These are phyloP conservation scores for Arabis alpina DNA, from an alignment of 345 rosid species.

Conservation along the genomic window DNA sequence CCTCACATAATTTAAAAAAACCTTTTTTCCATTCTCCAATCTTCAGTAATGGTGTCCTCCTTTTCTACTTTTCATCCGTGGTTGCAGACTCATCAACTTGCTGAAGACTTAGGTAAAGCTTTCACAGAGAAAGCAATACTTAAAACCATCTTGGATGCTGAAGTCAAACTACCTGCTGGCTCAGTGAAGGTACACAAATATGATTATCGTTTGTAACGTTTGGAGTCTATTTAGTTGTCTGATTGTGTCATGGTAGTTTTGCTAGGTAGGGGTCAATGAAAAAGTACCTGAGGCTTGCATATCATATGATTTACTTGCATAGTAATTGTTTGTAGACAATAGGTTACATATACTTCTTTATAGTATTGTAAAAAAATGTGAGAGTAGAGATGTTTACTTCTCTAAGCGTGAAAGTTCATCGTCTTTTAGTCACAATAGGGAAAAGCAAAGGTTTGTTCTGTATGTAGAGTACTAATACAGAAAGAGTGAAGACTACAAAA, in stretches of 20 bases:
- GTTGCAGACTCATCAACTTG: constrained; percentile 74
- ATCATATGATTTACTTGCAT: not conserved
- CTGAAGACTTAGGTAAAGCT: constrained; percentile 91
- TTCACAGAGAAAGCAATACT: constrained; percentile 76
- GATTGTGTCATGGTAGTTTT: not conserved
- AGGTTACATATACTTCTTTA: not conserved
- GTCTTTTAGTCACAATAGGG: not conserved
- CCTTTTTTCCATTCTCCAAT: not conserved
- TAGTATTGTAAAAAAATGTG: not conserved
- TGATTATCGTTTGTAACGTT: not conserved
- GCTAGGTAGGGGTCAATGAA: not conserved
- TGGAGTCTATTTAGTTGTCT: not conserved
- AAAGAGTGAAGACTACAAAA: not conserved
- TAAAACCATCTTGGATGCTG: constrained; percentile 63
- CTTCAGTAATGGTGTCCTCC: not conserved
- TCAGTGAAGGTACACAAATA: constrained; percentile 61
- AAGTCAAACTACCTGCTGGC: constrained; percentile 54
- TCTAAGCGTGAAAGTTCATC: constrained; percentile 1
- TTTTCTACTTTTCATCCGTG: not conserved
- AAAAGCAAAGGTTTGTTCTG: constrained; percentile 24
- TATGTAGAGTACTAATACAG: not conserved
- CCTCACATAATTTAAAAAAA: not conserved
- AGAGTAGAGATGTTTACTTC: not conserved
- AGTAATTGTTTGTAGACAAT: not conserved
- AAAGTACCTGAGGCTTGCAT: not conserved